Evolutionary conservation across 805 yeast genomes (phyloP).

Genomic region (Kuraishia ogatae): DNA sequence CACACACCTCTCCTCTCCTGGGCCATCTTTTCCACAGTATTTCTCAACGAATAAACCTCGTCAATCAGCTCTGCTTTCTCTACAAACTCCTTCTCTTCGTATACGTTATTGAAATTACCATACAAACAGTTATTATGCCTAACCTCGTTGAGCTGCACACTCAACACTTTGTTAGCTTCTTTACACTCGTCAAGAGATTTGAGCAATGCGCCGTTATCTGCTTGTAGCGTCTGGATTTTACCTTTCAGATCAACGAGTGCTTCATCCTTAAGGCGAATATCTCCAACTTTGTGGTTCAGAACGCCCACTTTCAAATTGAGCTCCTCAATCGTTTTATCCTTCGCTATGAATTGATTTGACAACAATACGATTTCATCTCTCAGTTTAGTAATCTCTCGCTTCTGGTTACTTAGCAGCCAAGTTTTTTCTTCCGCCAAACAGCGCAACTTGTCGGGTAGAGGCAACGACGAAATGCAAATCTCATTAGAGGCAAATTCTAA

Average conservation of each 20-base stretch:
- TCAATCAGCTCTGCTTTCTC: constrained; percentile 29
- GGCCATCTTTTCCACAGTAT: constrained; percentile 13
- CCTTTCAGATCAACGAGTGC: constrained; percentile 13
- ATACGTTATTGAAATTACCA: constrained; percentile 23
- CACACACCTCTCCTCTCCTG: not conserved
- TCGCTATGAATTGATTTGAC: constrained; percentile 4
- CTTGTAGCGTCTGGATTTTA: constrained; percentile 6
- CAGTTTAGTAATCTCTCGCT: not conserved
- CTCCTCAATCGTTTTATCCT: constrained; percentile 26
- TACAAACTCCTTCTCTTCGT: constrained; percentile 24
- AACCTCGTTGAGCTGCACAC: constrained; percentile 8
- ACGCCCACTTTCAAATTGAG: constrained; percentile 34
- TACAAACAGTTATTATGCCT: constrained; percentile 15
- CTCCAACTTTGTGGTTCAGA: constrained; percentile 32
- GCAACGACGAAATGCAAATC: no score
- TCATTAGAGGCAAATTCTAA: no score
- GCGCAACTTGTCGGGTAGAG: not conserved
- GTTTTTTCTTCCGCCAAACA: not conserved
- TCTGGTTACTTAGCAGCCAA: not conserved
- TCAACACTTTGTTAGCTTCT: constrained; percentile 12
- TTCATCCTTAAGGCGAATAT: constrained; percentile 21
- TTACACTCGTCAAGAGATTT: constrained; percentile 15
- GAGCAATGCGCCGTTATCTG: constrained; percentile 8
- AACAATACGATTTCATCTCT: not conserved
- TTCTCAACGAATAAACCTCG: constrained; percentile 34